These are phyloP conservation scores for Wickerhamiella galacta DNA, from an alignment of 805 yeast species.

Conservation along the genomic window DNA sequence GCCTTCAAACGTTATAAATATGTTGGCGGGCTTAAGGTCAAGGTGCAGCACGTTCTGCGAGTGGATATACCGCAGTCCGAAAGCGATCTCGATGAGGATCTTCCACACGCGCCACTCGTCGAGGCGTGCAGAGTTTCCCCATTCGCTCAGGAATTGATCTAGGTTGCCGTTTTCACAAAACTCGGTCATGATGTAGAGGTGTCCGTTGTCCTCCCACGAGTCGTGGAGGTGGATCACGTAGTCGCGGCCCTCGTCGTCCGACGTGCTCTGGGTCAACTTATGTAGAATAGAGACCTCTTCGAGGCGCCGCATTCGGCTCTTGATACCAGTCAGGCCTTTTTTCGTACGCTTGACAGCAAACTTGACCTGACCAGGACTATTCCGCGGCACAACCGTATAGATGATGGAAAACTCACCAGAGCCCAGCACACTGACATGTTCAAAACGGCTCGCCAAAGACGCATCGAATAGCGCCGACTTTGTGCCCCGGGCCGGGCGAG, in stretches of 20 bases:
- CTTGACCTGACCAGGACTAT: constrained; percentile 16
- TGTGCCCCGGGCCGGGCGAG: not conserved
- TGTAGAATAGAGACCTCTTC: constrained; percentile 57
- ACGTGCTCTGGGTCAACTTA: constrained; percentile 14
- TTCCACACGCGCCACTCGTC: constrained; percentile 99
- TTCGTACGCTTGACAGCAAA: constrained; percentile 84
- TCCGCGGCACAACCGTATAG: constrained; percentile 55
- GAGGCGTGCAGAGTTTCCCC: constrained; percentile 54
- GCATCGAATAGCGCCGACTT: constrained; percentile 6
- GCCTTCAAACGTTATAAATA: constrained; percentile 89
- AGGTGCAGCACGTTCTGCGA: constrained; percentile 61
- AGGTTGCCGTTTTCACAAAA: constrained; percentile 89
- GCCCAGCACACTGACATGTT: constrained; percentile 57
- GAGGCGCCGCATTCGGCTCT: constrained; percentile 41
- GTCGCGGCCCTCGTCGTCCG: constrained; percentile 47
- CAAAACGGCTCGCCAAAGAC: constrained; percentile 32
- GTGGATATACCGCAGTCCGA: constrained; percentile 69
- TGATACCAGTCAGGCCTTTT: constrained; percentile 41
- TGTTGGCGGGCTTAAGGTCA: constrained; percentile 90
- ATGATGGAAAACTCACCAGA: constrained; percentile 84
- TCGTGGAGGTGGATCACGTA: constrained; percentile 64
- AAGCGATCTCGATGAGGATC: constrained; percentile 65
- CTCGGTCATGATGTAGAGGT: constrained; percentile 83
- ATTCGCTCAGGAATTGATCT: constrained; percentile 61
- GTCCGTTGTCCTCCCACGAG: constrained; percentile 63